Conservation (phyloP, 495 filamentous ascomycete genomes). For the Thermochaetoides thermophila region DNA sequence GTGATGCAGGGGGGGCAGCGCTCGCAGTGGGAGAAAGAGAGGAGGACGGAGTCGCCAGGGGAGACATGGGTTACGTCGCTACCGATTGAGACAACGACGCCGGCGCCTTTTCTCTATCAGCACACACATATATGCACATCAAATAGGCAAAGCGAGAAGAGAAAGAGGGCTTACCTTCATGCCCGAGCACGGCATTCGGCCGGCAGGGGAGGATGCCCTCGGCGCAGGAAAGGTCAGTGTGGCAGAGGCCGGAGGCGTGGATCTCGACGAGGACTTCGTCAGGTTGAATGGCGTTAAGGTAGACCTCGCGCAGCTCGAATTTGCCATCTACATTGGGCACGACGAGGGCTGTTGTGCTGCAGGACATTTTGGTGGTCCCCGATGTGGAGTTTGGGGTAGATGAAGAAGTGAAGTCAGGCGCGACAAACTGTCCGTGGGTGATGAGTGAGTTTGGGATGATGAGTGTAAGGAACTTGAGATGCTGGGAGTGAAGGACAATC, state of each 20-base stretch:
- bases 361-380: slow-evolving; percentile 4
- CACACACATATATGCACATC: no score
- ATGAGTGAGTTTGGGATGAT: no score
- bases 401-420: not conserved
- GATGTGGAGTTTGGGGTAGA: not conserved
- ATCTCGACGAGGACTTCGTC: slow-evolving; percentile 61
- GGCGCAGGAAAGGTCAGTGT: slow-evolving; percentile 46
- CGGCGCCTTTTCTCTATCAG: no score
- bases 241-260: slow-evolving; percentile 62
- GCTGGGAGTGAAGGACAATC: no score
- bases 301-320: slow-evolving; percentile 11
- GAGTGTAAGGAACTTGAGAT: no score
- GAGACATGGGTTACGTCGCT: slow-evolving; percentile 35
- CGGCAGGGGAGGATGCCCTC: slow-evolving; percentile 19
- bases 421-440: no score
- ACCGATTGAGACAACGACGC: slow-evolving; percentile 45
- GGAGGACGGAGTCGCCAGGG: slow-evolving; percentile 45
- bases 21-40: slow-evolving; percentile 29
- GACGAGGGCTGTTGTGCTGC: slow-evolving; percentile 17
- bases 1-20: slow-evolving; percentile 41
- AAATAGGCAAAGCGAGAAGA: not conserved
- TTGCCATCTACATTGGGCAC: slow-evolving; percentile 15
- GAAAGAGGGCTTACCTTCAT: no score
- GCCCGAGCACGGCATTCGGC: slow-evolving; percentile 57
- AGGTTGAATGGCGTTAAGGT: slow-evolving; percentile 22